Evolutionary conservation across 805 yeast genomes (phyloP), one percentile per base, ranked within the genome.

Genomic region (Kodamaea neixiangensis): DNA sequence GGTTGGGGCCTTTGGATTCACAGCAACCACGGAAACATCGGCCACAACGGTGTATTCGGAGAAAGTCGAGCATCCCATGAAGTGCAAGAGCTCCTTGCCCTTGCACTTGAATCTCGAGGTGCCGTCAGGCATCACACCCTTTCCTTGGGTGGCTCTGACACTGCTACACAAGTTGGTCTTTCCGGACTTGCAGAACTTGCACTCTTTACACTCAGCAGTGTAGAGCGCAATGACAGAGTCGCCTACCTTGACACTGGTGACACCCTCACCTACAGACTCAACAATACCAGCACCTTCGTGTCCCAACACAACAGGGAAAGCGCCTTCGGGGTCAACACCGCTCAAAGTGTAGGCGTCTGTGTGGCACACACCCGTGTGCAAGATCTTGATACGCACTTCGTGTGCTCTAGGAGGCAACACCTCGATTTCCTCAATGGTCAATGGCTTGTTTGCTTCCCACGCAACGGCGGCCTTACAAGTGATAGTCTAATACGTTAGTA

Each of bases 271-370:
- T 40, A 94, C 80, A 47, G 90, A 81, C 77, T 93, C 99, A 42
- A 94, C 98, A 55, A 89, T 77, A 65, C 99, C 99, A 37, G 97
- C 97, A 73, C 97, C 97, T 73, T 94, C 99, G 73, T 94, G 99
- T 55, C 99, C 99, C 63, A 96, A 79, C 54, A 94, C 75, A 15
- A 85, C 86, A 14, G 98, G 98, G 81, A 91, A 91, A 11, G 86
- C 88, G 62, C 98, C 99, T 75, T 94, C 99, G 49, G 98, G 94
- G 71, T 94, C 99, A 51, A 76, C 80, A 53, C 99, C 99, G 45
- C 96, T 86, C 58, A 94, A 79, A 9, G 98, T 93, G 78, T 87
- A 94, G 37, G 97, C 97, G 69, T 94, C 99, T 33, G 99, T 94
- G 77, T 94, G 99, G 72, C 99, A 94, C 37, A 94, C 97, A 68